phyloP scores from a whole-genome alignment of 768 basidiomycete genomes.

The Collybia sp. region DNA sequence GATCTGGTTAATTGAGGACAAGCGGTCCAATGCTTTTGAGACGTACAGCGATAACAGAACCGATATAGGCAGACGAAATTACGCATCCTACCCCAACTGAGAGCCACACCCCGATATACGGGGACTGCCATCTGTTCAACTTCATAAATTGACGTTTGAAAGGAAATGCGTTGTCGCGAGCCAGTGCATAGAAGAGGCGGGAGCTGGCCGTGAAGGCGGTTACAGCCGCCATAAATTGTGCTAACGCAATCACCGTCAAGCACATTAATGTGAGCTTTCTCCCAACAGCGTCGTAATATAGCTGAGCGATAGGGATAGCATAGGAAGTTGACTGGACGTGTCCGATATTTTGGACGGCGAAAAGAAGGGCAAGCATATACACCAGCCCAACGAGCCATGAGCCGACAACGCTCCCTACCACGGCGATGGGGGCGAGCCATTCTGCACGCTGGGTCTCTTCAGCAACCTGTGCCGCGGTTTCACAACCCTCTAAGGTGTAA shows the following conservation, averaged over 20 bases:
- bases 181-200: conserved; percentile 50
- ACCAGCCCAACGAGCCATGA: conserved; percentile 53
- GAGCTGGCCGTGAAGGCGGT: conserved; percentile 59
- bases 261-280: conserved; percentile 42
- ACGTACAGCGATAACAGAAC: conserved; percentile 48
- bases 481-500: conserved; percentile 58
- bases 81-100: conserved; percentile 49
- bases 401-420: conserved; percentile 51
- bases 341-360: conserved; percentile 48
- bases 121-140: conserved; percentile 48
- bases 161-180: conserved; percentile 50
- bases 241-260: conserved; percentile 41
- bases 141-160: conserved; percentile 41
- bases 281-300: conserved; percentile 52
- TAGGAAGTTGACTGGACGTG: conserved; percentile 43
- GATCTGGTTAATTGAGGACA: background rate
- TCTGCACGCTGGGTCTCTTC: conserved; percentile 55
- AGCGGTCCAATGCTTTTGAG: too few species aligned
- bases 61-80: conserved; percentile 56
- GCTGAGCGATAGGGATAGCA: conserved; percentile 57
- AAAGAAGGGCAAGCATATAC: conserved; percentile 57
- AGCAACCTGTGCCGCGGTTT: conserved; percentile 60
- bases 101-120: conserved; percentile 50
- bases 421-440: conserved; percentile 50
- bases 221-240: conserved; percentile 51